Conservation (phyloP, 208 protist genomes). For the Leishmania tarentolae region DNA sequence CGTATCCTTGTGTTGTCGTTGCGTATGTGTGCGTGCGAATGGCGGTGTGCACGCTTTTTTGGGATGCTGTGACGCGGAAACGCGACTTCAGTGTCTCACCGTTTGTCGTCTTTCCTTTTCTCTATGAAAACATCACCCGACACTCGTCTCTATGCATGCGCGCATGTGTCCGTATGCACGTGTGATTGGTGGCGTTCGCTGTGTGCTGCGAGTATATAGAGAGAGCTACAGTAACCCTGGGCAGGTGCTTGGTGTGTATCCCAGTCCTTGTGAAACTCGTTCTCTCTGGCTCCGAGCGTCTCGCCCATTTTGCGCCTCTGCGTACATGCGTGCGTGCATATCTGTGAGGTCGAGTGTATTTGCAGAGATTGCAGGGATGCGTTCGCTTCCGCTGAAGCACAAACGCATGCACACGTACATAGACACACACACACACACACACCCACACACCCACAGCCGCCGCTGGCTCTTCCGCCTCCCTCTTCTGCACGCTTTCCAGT, state of each 20-base stretch:
- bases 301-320: not conserved
- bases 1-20: not conserved
- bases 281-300: not conserved
- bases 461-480: not conserved
- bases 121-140: not conserved
- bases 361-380: not conserved
- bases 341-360: not conserved
- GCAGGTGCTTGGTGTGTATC: not conserved
- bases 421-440: not conserved
- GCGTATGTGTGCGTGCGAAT: not conserved
- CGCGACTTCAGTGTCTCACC: not conserved
- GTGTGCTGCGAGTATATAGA: not conserved
- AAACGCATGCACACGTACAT: not conserved
- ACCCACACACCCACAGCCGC: not conserved
- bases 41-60: not conserved
- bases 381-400: not conserved
- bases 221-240: not conserved
- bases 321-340: not conserved
- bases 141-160: not conserved
- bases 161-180: not conserved
- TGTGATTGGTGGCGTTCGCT: not conserved
- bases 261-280: not conserved
- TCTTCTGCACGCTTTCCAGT: constrained; percentile 6
- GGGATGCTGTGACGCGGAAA: constrained; percentile 1
- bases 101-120: constrained; percentile 7